phyloP scores from a whole-genome alignment of 768 basidiomycete genomes.

The Mycena sanguinolenta region DNA sequence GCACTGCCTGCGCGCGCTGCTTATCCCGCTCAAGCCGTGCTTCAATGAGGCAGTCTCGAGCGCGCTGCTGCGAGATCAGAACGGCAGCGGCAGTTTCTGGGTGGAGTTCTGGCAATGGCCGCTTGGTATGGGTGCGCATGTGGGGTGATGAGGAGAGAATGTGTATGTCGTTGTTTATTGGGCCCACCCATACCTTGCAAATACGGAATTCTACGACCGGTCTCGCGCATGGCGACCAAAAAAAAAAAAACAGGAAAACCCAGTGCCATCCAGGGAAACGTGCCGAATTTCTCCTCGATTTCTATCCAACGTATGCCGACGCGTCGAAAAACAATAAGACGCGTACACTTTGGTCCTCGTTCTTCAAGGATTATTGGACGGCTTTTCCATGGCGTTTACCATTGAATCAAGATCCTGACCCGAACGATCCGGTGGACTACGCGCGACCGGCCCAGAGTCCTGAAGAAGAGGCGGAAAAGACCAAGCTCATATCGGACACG shows the following conservation, averaged over 20 bases:
- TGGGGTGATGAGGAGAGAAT: too few relatives aligned
- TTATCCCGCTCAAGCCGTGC: too few relatives aligned
- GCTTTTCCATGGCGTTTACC: neutral
- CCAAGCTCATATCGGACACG: neutral
- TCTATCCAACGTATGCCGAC: neutral
- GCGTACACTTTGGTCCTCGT: neutral
- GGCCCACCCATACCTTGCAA: too few relatives aligned
- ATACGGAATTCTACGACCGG: too few relatives aligned
- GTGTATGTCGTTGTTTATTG: neutral
- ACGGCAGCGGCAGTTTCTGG: too few relatives aligned
- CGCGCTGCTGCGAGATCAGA: too few relatives aligned
- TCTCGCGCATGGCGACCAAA: too few relatives aligned
- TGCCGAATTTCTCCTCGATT: neutral
- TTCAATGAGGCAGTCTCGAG: too few relatives aligned
- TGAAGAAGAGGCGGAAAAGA: neutral
- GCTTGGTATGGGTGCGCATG: too few relatives aligned
- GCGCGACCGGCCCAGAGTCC: too few relatives aligned
- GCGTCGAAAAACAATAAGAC: neutral
- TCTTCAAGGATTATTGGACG: neutral
- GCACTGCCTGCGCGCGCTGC: too few relatives aligned
- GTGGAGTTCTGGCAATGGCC: too few relatives aligned
- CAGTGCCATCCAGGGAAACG: constrained; percentile 14
- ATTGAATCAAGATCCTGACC: neutral
- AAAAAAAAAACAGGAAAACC: constrained; percentile 5
- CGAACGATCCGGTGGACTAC: neutral